phyloP scores from a whole-genome alignment of 1,284 basidiomycete species.

The Pisolithus thermaeus region DNA sequence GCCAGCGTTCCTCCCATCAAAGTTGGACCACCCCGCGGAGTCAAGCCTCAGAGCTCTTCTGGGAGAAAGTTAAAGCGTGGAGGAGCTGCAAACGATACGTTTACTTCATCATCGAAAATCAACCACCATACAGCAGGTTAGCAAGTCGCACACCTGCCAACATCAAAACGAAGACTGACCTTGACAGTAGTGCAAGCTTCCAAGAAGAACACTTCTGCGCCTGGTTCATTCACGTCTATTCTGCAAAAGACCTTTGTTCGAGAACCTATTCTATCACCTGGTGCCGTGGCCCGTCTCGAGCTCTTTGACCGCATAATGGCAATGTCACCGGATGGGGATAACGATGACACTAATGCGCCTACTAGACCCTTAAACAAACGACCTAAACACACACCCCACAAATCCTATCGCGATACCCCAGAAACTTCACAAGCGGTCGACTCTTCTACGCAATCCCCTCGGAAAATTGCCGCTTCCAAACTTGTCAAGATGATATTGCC shows the following conservation, averaged over 20 bases:
- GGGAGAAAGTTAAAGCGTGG: background rate
- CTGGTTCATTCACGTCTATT: slow-evolving; percentile 1
- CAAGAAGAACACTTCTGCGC: background rate
- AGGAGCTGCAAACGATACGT: background rate
- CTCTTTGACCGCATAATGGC: slow-evolving; percentile 22
- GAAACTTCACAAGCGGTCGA: no score
- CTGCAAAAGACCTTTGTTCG: background rate
- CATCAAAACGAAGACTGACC: background rate
- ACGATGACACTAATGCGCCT: background rate
- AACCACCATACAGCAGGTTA: background rate
- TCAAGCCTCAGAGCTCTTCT: slow-evolving; percentile 9
- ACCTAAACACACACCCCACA: background rate
- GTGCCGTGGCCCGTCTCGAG: slow-evolving; percentile 21
- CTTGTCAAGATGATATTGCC: no score
- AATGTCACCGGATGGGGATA: background rate
- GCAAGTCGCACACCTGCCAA: background rate
- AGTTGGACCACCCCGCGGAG: slow-evolving; percentile 24
- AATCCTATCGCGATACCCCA: no score
- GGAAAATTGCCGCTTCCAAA: no score
- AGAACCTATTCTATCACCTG: slow-evolving; percentile 20
- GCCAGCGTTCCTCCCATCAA: slow-evolving; percentile 8
- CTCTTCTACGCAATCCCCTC: no score
- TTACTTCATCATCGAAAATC: background rate
- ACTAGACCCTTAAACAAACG: background rate
- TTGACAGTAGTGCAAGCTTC: background rate